A percentile compares a stretch with the other conserved stretches of the same genome.
phyloP scores from a whole-genome alignment of 768 basidiomycete genomes.

The Cantharellus anzutake region DNA sequence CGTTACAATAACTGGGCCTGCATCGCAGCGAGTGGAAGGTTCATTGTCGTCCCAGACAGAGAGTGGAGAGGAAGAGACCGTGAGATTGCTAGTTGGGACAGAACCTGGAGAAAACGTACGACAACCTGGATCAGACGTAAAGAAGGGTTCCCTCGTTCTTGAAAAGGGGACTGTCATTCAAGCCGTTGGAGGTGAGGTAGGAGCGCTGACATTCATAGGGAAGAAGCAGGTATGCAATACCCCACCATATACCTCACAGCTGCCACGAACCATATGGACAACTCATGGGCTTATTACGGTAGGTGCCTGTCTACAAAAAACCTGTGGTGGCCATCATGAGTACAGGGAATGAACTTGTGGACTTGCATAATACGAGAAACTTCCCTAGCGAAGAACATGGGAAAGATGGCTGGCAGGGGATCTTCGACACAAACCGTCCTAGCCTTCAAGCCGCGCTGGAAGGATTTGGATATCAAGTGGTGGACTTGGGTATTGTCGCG shows the following conservation, averaged over 20 bases:
- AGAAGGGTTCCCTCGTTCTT: slow-evolving; percentile 45
- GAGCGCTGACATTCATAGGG: slow-evolving; percentile 65
- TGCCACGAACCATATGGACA: too few relatives aligned
- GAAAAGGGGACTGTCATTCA: slow-evolving; percentile 40
- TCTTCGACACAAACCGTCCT: slow-evolving; percentile 77
- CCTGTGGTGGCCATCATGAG: slow-evolving; percentile 66
- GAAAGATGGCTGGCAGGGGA: slow-evolving; percentile 38
- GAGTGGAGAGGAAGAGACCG: slow-evolving; percentile 43
- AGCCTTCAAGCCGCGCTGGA: slow-evolving; percentile 50
- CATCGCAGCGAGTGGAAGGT: background rate
- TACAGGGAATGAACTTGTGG: slow-evolving; percentile 68
- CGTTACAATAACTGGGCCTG: background rate
- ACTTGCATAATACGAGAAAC: slow-evolving; percentile 26
- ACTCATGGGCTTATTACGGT: background rate
- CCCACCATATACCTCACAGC: background rate
- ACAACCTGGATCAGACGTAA: slow-evolving; percentile 53
- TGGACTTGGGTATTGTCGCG: slow-evolving; percentile 63
- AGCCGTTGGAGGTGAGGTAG: slow-evolving; percentile 62
- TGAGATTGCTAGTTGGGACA: slow-evolving; percentile 46
- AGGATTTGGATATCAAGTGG: slow-evolving; percentile 52
- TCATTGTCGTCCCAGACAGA: slow-evolving; percentile 24
- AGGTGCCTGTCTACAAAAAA: slow-evolving; percentile 54
- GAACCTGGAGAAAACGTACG: slow-evolving; percentile 54
- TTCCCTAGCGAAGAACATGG: background rate
- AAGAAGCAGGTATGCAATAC: slow-evolving; percentile 32